A percentile compares a stretch with the other conserved stretches of the same genome.
Conservation (phyloP, 1,284 basidiomycete species). For the Sanghuangporus sanghuang region DNA sequence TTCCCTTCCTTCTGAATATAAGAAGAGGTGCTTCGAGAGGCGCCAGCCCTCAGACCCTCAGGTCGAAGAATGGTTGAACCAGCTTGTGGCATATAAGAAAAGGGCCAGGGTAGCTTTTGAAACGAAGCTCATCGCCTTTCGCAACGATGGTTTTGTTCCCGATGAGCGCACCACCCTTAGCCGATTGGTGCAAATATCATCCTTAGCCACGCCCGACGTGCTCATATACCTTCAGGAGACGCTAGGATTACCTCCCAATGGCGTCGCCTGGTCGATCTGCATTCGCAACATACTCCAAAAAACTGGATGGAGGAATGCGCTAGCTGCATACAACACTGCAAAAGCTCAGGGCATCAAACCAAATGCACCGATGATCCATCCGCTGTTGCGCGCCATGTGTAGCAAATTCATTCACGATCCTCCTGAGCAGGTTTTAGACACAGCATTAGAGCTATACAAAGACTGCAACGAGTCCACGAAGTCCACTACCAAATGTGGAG, state of each 20-base stretch:
- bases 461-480: neutral
- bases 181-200: slow-evolving; percentile 32
- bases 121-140: neutral
- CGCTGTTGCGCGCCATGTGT: slow-evolving; percentile 49
- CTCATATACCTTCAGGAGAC: slow-evolving; percentile 37
- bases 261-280: slow-evolving; percentile 45
- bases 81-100: neutral
- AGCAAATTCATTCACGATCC: slow-evolving; percentile 30
- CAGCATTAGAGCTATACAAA: slow-evolving; percentile 45
- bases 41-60: neutral
- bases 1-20: neutral
- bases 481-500: neutral
- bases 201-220: slow-evolving; percentile 31
- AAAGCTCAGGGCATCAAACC: slow-evolving; percentile 38
- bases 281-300: slow-evolving; percentile 40
- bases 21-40: neutral
- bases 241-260: slow-evolving; percentile 35
- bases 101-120: slow-evolving; percentile 4
- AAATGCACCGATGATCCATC: slow-evolving; percentile 43
- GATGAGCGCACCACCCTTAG: slow-evolving; percentile 30
- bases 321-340: slow-evolving; percentile 44
- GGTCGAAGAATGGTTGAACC: neutral
- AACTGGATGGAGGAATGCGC: slow-evolving; percentile 31
- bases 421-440: slow-evolving; percentile 37
- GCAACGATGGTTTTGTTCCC: slow-evolving; percentile 31